These are phyloP conservation scores for Orbilia ellipsospora DNA, from an alignment of 2,329 filamentous ascomycete species.

Conservation along the genomic window DNA sequence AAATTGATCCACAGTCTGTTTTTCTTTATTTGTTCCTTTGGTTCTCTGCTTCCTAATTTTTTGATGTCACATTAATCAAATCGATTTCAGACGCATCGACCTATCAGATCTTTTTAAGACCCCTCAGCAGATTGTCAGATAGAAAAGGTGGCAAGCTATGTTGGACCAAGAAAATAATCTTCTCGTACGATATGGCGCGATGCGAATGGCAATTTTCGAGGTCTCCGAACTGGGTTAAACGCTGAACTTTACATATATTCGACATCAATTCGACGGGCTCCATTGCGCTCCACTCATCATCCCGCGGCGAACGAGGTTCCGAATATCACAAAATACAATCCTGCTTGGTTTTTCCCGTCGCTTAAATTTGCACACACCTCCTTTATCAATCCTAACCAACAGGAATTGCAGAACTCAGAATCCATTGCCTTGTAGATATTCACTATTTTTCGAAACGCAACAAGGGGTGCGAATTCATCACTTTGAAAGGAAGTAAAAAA, in stretches of 20 bases:
- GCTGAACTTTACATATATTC: neutral
- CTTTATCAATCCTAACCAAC: constrained; percentile 29
- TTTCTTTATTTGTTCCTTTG: no score
- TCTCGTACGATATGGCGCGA: constrained; percentile 1
- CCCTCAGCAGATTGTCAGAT: neutral
- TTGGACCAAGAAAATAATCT: neutral
- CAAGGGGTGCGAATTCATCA: no score
- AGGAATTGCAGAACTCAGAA: constrained; percentile 25
- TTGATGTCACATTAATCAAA: neutral
- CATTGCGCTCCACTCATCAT: neutral
- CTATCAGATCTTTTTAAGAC: constrained; percentile 28
- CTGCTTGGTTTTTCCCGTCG: constrained; percentile 22
- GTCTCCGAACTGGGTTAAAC: no score
- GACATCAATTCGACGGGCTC: constrained; percentile 2
- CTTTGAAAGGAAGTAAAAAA: no score
- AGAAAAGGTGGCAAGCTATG: neutral
- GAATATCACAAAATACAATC: constrained; percentile 47
- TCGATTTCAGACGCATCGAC: constrained; percentile 38
- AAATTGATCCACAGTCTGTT: no score
- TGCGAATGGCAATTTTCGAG: neutral
- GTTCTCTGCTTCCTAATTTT: no score
- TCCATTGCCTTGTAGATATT: neutral
- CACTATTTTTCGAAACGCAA: no score
- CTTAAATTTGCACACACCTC: constrained; percentile 41
- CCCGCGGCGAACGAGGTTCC: neutral